phyloP scores from a whole-genome alignment of 805 yeast genomes.

The Kregervanrija fluxuum region DNA sequence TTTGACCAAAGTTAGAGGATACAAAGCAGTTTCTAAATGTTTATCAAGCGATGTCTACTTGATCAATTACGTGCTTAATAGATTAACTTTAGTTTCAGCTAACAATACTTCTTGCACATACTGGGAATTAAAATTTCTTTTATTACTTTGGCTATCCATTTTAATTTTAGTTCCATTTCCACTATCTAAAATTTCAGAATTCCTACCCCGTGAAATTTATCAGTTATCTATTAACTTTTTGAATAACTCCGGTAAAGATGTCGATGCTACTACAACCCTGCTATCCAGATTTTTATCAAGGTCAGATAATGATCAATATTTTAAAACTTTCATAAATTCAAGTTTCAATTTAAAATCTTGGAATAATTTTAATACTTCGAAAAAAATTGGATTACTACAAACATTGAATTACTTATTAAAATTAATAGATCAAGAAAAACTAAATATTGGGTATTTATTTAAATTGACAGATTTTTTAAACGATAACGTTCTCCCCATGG shows the following conservation, averaged over 20 bases:
- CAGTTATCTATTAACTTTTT: conserved; percentile 28
- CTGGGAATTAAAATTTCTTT: conserved; percentile 28
- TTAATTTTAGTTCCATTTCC: conserved; percentile 71
- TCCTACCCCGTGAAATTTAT: conserved; percentile 31
- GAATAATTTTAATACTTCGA: conserved; percentile 8
- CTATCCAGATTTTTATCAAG: conserved; percentile 50
- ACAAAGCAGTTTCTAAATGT: no score
- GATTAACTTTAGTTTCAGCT: no score
- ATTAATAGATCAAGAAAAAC: conserved; percentile 3
- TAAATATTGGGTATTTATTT: no score
- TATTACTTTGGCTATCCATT: conserved; percentile 67
- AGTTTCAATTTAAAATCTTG: conserved; percentile 15
- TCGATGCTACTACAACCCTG: conserved; percentile 44
- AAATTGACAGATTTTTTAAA: no score
- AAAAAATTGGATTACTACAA: conserved; percentile 15
- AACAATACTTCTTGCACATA: not conserved
- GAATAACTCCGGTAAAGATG: conserved; percentile 47
- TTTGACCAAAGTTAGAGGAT: no score
- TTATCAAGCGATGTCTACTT: no score
- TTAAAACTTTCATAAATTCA: conserved; percentile 20
- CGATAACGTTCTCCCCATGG: no score
- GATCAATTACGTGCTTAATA: no score
- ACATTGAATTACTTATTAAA: conserved; percentile 21
- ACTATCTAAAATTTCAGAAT: conserved; percentile 31
- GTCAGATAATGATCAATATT: conserved; percentile 30